Base-by-base conservation (phyloP, 768 basidiomycete genomes). In the Mrakia frigida region DNA sequence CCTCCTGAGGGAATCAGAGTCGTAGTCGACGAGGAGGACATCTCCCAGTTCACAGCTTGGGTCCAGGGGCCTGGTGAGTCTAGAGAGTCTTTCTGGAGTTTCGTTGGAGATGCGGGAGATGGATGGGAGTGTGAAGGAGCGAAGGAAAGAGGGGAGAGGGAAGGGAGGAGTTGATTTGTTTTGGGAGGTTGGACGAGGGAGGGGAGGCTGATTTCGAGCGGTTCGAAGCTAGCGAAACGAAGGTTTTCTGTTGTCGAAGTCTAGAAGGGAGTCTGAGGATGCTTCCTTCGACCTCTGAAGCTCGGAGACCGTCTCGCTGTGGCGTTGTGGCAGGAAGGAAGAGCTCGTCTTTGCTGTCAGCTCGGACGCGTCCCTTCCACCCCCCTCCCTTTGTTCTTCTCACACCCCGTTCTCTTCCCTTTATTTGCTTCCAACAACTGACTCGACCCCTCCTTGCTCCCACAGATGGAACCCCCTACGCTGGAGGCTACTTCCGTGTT, bases 1-100 rank as follows among this genome's bases (percentile, higher is more conserved):
- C 94, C 94, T 50, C 92, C 91, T 18, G 94, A 97, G 81, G 94
- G 94, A n/a, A 93, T 97, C 82, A 89, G 94, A 80, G 87, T 97
- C 39, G 88, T 90, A 74, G 89, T 91, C 4, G 91, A 86, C 78
- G 94, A 97, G 71, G 92, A 95, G 81, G 92, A 96, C 81, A 89
- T 96, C 85, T 85, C 94, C 31, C 90, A 93, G 81, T 87, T 98
- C 56, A 90, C 89, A 1, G 94, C 94, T 0, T 89, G 94, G 72
- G 92, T 98, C 25, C 88, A 93, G 81, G 94, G 94, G 0, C 94
- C 70, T 21, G 77, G 69, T 60, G 65, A 61, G 41, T 68, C 41
- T 31, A 9, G n/a, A 50, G 46, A 2, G 5, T 4, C 6, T 28
- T 35, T 39, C 25, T 21, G 25, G 28, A 67, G 69, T 60, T 28